Evolutionary conservation across 1,284 basidiomycete species (phyloP).

Genomic region (Cutaneotrichosporon cyanovorans): DNA sequence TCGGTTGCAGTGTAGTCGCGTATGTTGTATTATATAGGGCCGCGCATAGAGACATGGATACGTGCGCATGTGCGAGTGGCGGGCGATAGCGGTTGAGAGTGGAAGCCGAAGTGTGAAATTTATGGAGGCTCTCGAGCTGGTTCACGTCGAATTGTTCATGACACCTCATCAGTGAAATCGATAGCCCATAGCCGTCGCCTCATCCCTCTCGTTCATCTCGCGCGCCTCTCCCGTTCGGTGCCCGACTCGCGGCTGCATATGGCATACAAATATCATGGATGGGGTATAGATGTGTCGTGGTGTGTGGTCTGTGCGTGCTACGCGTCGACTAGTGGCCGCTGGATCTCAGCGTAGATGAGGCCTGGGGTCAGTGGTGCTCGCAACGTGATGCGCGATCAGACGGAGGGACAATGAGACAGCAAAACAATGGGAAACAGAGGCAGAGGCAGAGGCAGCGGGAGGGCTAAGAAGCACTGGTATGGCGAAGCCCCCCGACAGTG

Average conservation of each 20-base stretch:
- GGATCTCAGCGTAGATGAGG: conserved; percentile 48
- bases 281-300: not conserved
- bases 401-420: not conserved
- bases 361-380: conserved; percentile 25
- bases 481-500: no score
- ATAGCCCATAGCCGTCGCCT: no score
- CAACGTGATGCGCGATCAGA: not conserved
- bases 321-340: conserved; percentile 28
- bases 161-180: no score
- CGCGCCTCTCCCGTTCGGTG: not conserved
- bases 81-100: no score
- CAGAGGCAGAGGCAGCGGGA: not conserved
- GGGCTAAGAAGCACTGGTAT: no score
- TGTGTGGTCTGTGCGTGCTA: conserved; percentile 1
- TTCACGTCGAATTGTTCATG: no score
- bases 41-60: no score
- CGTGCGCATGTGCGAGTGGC: no score
- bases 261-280: not conserved
- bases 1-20: no score
- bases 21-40: no score
- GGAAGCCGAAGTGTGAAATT: no score
- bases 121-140: no score
- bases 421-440: not conserved
- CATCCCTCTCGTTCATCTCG: not conserved
- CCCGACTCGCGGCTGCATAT: conserved; percentile 1